phyloP scores from a whole-genome alignment of 257 asterid genomes.

The Solanum piurae region DNA sequence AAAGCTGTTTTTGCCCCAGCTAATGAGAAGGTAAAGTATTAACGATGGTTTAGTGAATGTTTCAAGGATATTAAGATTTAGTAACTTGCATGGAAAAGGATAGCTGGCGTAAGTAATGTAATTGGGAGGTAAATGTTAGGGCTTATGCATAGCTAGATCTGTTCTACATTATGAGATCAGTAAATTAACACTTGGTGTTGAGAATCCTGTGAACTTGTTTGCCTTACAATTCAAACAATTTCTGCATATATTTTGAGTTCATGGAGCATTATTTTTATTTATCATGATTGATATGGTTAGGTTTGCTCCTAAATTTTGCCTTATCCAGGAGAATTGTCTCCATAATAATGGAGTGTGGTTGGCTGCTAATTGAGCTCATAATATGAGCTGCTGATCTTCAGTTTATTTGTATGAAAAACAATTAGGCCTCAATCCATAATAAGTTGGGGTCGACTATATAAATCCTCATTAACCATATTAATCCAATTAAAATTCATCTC shows the following conservation, averaged over 20 bases:
- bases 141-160: neutral
- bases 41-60: neutral
- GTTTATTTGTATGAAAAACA: neutral
- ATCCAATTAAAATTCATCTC: neutral
- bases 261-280: neutral
- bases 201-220: neutral
- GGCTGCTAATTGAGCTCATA: neutral
- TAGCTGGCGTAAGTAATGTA: neutral
- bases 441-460: neutral
- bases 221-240: neutral
- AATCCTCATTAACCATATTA: neutral
- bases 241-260: neutral
- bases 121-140: neutral
- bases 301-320: neutral
- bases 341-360: neutral
- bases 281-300: neutral
- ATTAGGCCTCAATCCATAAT: neutral
- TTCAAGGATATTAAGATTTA: neutral
- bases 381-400: neutral
- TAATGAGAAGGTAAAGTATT: slow-evolving; percentile 31
- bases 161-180: neutral
- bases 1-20: slow-evolving; percentile 50
- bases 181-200: neutral
- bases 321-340: neutral
- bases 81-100: neutral